Evolutionary conservation across 2,329 filamentous ascomycete genomes (phyloP).

Genomic region (Aspergillus fischeri): DNA sequence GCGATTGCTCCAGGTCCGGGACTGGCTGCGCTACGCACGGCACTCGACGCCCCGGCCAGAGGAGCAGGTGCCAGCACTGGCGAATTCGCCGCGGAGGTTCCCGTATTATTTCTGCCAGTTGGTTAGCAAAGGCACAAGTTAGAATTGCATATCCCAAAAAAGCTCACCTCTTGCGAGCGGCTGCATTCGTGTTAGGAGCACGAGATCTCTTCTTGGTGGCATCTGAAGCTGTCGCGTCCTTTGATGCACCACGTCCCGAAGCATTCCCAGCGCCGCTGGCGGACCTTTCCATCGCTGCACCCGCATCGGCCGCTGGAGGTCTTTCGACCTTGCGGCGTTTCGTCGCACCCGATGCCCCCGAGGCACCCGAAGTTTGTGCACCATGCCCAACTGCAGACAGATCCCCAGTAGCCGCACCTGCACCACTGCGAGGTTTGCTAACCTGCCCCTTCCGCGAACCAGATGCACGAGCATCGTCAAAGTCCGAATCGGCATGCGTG

Average conservation of each 20-base stretch:
- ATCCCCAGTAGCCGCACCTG: conserved; percentile 20
- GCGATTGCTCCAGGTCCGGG: conserved; percentile 56
- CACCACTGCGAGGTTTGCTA: conserved; percentile 47
- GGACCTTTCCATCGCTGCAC: conserved; percentile 38
- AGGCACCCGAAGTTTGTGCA: conserved; percentile 46
- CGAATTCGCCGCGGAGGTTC: conserved; percentile 54
- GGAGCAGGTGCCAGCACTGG: conserved; percentile 73
- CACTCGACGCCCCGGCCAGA: conserved; percentile 60
- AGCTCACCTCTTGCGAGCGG: conserved; percentile 68
- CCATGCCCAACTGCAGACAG: conserved; percentile 12
- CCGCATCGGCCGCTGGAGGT: conserved; percentile 35
- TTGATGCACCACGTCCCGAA: conserved; percentile 34
- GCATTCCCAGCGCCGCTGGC: conserved; percentile 32
- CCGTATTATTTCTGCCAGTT: conserved; percentile 42
- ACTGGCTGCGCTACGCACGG: conserved; percentile 57
- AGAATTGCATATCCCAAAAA: background rate
- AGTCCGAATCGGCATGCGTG: conserved; percentile 72
- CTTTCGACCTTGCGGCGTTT: conserved; percentile 85
- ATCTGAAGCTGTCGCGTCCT: conserved; percentile 66
- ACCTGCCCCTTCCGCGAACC: conserved; percentile 52
- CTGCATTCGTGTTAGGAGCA: conserved; percentile 63
- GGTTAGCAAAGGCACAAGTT: background rate
- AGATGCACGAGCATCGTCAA: conserved; percentile 59
- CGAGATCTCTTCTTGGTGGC: conserved; percentile 66
- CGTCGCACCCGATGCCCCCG: conserved; percentile 49